A percentile compares a stretch with the other conserved stretches of the same genome.
phyloP scores from a whole-genome alignment of 495 filamentous ascomycete genomes.

The Tuber microsphaerosporum region DNA sequence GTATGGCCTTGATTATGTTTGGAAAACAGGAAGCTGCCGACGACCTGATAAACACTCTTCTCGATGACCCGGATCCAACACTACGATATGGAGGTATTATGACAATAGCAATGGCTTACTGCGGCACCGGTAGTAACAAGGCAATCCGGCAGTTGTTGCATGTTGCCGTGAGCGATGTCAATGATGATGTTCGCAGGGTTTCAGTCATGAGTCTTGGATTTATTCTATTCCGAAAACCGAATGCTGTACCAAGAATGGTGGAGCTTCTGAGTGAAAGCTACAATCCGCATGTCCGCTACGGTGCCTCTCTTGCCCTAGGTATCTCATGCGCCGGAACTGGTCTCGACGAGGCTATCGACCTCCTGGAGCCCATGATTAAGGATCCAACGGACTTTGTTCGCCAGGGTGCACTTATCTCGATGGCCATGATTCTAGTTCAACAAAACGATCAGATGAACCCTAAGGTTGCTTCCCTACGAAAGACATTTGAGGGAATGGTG shows the following conservation, averaged over 20 bases:
- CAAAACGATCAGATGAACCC: slow-evolving; percentile 96
- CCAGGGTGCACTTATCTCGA: slow-evolving; percentile 88
- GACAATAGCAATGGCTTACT: slow-evolving; percentile 97
- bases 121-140: slow-evolving; percentile 96
- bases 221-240: slow-evolving; percentile 95
- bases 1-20: slow-evolving; percentile 98
- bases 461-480: slow-evolving; percentile 72
- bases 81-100: slow-evolving; percentile 96
- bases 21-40: slow-evolving; percentile 91
- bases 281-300: slow-evolving; percentile 97
- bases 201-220: slow-evolving; percentile 99
- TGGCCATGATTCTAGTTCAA: slow-evolving; percentile 96
- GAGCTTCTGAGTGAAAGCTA: slow-evolving; percentile 96
- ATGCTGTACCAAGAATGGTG: slow-evolving; percentile 97
- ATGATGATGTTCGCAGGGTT: slow-evolving; percentile 89
- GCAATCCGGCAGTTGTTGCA: slow-evolving; percentile 96
- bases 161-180: slow-evolving; percentile 95
- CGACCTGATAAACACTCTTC: slow-evolving; percentile 81
- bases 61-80: slow-evolving; percentile 88
- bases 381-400: slow-evolving; percentile 97
- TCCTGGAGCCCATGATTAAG: slow-evolving; percentile 99
- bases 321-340: slow-evolving; percentile 97
- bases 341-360: slow-evolving; percentile 89
- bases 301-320: slow-evolving; percentile 95
- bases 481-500: slow-evolving; percentile 82